Conservation (phyloP, 192 early-diverging fungal genomes). For the Linnemannia exigua region DNA sequence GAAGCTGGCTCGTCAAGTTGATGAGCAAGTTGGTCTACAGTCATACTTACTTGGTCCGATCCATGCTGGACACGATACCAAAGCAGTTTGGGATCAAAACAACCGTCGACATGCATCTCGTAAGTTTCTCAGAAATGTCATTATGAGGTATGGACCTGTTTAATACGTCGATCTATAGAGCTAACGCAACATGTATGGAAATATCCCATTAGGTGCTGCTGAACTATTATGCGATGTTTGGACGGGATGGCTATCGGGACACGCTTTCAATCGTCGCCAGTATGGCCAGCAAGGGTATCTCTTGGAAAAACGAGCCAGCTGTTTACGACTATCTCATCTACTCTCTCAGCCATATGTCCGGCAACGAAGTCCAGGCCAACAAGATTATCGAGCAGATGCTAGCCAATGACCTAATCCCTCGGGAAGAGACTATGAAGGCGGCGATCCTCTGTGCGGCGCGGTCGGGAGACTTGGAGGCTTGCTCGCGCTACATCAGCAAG, state of each 20-base stretch:
- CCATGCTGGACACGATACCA: constrained; percentile 28
- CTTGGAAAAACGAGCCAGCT: constrained; percentile 25
- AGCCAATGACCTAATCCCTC: constrained; percentile 28
- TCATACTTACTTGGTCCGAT: constrained; percentile 43
- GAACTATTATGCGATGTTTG: constrained; percentile 33
- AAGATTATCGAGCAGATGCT: constrained; percentile 35
- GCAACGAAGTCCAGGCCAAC: constrained; percentile 19
- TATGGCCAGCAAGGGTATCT: constrained; percentile 18
- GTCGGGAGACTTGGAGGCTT: constrained; percentile 34
- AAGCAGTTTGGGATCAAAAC: constrained; percentile 32
- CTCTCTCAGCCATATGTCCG: constrained; percentile 28
- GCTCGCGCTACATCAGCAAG: constrained; percentile 30
- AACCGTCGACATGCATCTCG: constrained; percentile 32
- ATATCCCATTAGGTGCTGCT: constrained; percentile 12
- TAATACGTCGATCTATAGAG: background rate
- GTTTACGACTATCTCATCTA: constrained; percentile 42
- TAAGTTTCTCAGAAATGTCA: constrained; percentile 2
- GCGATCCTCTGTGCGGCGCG: constrained; percentile 47
- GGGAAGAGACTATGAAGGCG: constrained; percentile 44
- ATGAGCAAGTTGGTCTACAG: constrained; percentile 33
- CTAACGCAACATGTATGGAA: background rate
- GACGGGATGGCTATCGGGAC: constrained; percentile 21
- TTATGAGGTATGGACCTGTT: no score
- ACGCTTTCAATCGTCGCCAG: constrained; percentile 6
- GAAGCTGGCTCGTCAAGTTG: constrained; percentile 15